A percentile compares a stretch with the other conserved stretches of the same genome.
Evolutionary conservation across 805 yeast genomes (phyloP).

Genomic region (Wickerhamiella nectarea): DNA sequence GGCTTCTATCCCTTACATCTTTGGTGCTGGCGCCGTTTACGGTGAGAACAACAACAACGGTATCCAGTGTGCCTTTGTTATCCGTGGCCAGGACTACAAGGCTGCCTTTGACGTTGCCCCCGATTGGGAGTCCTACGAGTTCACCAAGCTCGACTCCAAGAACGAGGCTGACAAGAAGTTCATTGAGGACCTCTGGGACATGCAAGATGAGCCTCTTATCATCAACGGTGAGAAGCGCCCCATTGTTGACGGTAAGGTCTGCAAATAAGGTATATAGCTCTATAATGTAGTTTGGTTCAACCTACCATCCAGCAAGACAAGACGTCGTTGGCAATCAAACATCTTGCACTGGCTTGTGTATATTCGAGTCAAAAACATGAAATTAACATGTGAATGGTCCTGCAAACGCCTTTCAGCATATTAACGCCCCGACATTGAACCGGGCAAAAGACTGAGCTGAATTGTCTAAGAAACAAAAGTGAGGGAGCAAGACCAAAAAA

Average conservation of each 20-base stretch:
- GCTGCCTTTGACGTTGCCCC: constrained; percentile 99
- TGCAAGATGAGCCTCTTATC: constrained; percentile 79
- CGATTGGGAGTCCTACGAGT: constrained; percentile 92
- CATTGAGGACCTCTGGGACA: constrained; percentile 86
- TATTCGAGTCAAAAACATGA: too few species aligned
- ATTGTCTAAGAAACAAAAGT: too few species aligned
- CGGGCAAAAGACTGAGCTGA: too few species aligned
- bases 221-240: constrained; percentile 70
- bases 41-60: constrained; percentile 99
- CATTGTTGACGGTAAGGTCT: constrained; percentile 95
- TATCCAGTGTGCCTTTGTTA: constrained; percentile 84
- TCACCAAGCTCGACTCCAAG: constrained; percentile 69
- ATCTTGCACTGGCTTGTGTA: too few species aligned
- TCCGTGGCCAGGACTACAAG: constrained; percentile 81
- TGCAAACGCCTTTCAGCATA: too few species aligned
- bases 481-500: too few species aligned
- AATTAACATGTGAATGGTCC: too few species aligned
- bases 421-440: too few species aligned
- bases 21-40: constrained; percentile 86
- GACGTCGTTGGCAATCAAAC: too few species aligned
- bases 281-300: too few species aligned
- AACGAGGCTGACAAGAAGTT: constrained; percentile 65
- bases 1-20: constrained; percentile 86
- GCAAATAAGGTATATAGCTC: constrained; percentile 43
- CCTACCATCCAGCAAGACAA: too few species aligned